These are phyloP conservation scores for Starmera stellimalicola DNA, from an alignment of 1,139 yeast species.

Conservation along the genomic window DNA sequence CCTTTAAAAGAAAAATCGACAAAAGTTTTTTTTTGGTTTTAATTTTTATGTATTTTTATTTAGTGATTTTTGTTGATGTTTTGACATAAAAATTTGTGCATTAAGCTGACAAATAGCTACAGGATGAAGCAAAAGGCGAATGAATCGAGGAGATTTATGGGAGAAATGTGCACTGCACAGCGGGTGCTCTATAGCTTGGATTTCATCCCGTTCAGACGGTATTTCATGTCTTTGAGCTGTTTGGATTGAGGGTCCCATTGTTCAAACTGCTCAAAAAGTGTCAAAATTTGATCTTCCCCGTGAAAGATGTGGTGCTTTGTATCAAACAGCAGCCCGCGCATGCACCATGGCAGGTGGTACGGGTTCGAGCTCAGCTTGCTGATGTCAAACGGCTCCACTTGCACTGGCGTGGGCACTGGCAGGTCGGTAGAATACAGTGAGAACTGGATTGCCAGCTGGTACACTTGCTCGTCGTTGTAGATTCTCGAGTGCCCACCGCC, in stretches of 20 bases:
- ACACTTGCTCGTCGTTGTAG: conserved; percentile 79
- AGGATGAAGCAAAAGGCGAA: too few species aligned
- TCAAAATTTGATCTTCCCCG: conserved; percentile 47
- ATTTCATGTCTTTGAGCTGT: conserved; percentile 71
- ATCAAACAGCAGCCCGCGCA: conserved; percentile 70
- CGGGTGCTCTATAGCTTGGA: conserved; percentile 22
- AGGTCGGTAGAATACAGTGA: conserved; percentile 67
- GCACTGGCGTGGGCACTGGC: conserved; percentile 42
- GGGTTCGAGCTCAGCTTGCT: conserved; percentile 67
- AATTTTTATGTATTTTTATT: too few species aligned
- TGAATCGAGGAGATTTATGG: too few species aligned
- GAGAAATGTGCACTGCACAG: too few species aligned
- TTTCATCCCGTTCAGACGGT: conserved; percentile 65
- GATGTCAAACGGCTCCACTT: conserved; percentile 51
- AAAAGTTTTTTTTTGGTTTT: too few species aligned
- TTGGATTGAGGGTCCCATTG: conserved; percentile 82
- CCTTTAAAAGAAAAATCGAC: too few species aligned
- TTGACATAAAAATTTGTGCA: too few species aligned
- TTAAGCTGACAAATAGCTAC: too few species aligned
- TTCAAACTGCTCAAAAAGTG: conserved; percentile 62
- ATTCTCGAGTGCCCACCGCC: conserved; percentile 93
- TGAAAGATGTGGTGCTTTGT: conserved; percentile 25
- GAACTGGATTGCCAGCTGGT: conserved; percentile 68
- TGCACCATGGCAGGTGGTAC: conserved; percentile 84
- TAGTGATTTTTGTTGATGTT: too few species aligned